Conservation (phyloP, 2,329 filamentous ascomycete genomes). For the Sphaerulina musiva region DNA sequence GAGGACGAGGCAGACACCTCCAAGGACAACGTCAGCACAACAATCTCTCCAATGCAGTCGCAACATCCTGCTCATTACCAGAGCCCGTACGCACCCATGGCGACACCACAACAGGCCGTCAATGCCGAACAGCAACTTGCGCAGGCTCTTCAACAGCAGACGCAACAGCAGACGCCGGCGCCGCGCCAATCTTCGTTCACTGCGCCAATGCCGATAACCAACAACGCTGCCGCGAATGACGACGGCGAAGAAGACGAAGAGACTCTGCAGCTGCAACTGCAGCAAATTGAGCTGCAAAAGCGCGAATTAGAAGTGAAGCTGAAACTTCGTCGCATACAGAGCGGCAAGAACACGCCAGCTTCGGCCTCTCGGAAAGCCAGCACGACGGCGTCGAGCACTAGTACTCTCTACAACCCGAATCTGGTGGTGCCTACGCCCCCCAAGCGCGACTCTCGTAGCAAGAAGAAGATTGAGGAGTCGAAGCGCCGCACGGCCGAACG, state of each 20-base stretch:
- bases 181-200: slow-evolving; percentile 20
- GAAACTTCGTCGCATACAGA: slow-evolving; percentile 32
- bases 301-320: slow-evolving; percentile 35
- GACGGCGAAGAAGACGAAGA: slow-evolving; percentile 33
- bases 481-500: slow-evolving; percentile 33
- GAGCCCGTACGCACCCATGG: slow-evolving; percentile 33
- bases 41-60: slow-evolving; percentile 4
- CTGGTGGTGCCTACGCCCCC: slow-evolving; percentile 23
- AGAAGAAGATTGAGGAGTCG: slow-evolving; percentile 36
- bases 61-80: slow-evolving; percentile 25
- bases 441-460: slow-evolving; percentile 34
- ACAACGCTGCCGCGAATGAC: slow-evolving; percentile 7
- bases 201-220: slow-evolving; percentile 4
- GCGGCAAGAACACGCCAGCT: slow-evolving; percentile 24
- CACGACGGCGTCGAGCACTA: slow-evolving; percentile 17
- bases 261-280: slow-evolving; percentile 32
- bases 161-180: slow-evolving; percentile 18
- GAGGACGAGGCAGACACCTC: neutral
- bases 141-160: slow-evolving; percentile 17
- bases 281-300: slow-evolving; percentile 34
- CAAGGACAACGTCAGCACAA: slow-evolving; percentile 5
- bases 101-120: slow-evolving; percentile 16
- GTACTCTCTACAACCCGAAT: slow-evolving; percentile 24
- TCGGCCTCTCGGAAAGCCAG: slow-evolving; percentile 14
- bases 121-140: slow-evolving; percentile 30